Evolutionary conservation across 805 yeast species (phyloP).

Genomic region (Candida dajiaensis): DNA sequence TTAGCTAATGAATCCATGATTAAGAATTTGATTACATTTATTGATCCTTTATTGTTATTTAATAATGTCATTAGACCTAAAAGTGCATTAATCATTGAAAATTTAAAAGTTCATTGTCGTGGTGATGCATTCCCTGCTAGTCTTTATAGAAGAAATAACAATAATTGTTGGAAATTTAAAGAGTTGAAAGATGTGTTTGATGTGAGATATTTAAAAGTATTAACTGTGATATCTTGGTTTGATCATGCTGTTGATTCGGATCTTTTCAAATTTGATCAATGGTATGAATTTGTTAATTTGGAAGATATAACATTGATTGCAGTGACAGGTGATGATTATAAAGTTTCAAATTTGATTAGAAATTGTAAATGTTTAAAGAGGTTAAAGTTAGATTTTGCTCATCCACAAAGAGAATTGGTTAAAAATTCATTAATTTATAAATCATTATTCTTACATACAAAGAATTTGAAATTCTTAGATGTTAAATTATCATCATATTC

Average conservation of each 20-base stretch:
- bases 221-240: conserved; percentile 39
- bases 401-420: conserved; percentile 28
- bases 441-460: conserved; percentile 28
- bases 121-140: conserved; percentile 30
- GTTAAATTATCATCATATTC: conserved; percentile 24
- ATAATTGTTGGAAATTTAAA: conserved; percentile 10
- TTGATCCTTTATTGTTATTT: conserved; percentile 33
- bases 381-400: conserved; percentile 34
- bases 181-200: conserved; percentile 33
- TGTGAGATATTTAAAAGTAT: conserved; percentile 26
- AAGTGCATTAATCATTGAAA: conserved; percentile 28
- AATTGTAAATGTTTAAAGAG: conserved; percentile 28
- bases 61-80: conserved; percentile 23
- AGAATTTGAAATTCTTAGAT: conserved; percentile 33
- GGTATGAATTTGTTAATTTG: conserved; percentile 29
- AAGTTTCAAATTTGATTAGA: conserved; percentile 27
- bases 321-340: conserved; percentile 26
- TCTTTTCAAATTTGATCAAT: conserved; percentile 30
- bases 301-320: conserved; percentile 37
- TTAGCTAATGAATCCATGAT: conserved; percentile 18
- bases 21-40: conserved; percentile 27
- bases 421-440: conserved; percentile 28
- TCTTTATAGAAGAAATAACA: conserved; percentile 21
- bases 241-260: conserved; percentile 29
- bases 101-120: conserved; percentile 36